Percentiles rank a stretch among this genome's conserved stretches.
Conservation (phyloP, 2,329 filamentous ascomycete species). For the Paraphoma chrysanthemicola region DNA sequence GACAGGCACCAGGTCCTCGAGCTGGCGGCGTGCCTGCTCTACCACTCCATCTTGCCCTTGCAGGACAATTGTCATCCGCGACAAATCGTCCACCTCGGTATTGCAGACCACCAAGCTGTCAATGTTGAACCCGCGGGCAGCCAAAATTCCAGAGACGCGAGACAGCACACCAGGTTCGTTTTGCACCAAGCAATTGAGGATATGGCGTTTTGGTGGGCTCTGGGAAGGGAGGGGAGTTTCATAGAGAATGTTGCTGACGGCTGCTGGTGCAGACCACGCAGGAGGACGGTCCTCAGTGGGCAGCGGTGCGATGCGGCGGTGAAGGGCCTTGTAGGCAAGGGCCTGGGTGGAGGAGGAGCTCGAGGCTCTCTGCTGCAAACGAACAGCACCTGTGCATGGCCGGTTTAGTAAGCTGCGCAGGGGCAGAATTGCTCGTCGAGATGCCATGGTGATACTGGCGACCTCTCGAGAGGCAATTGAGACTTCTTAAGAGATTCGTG, state of each 20-base stretch:
- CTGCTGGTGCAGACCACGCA: slow-evolving; percentile 87
- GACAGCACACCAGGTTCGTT: slow-evolving; percentile 98
- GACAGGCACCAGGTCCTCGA: slow-evolving; percentile 96
- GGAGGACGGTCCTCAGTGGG: slow-evolving; percentile 76
- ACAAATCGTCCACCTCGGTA: slow-evolving; percentile 95
- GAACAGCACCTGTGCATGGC: slow-evolving; percentile 34
- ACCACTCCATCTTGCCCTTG: slow-evolving; percentile 96
- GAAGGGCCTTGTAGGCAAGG: slow-evolving; percentile 95
- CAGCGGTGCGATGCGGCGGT: slow-evolving; percentile 86
- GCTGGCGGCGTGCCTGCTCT: slow-evolving; percentile 92
- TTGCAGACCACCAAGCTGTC: slow-evolving; percentile 97
- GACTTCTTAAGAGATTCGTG: slow-evolving; percentile 2
- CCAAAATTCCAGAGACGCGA: slow-evolving; percentile 93
- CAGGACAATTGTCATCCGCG: slow-evolving; percentile 98
- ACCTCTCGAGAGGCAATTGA: slow-evolving; percentile 28
- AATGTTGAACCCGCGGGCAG: slow-evolving; percentile 97
- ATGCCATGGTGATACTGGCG: slow-evolving; percentile 47
- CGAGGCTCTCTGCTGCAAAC: slow-evolving; percentile 46
- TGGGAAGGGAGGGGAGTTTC: slow-evolving; percentile 88
- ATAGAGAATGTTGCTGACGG: slow-evolving; percentile 98
- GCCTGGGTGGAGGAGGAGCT: slow-evolving; percentile 81
- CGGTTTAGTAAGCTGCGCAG: slow-evolving; percentile 41
- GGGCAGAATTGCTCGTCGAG: slow-evolving; percentile 50
- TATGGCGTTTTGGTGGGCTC: slow-evolving; percentile 88
- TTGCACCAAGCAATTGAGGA: slow-evolving; percentile 98